Evolutionary conservation across 169 alveolate genomes (phyloP), one percentile per base, ranked within the genome.

Genomic region (Plasmodium malariae): DNA sequence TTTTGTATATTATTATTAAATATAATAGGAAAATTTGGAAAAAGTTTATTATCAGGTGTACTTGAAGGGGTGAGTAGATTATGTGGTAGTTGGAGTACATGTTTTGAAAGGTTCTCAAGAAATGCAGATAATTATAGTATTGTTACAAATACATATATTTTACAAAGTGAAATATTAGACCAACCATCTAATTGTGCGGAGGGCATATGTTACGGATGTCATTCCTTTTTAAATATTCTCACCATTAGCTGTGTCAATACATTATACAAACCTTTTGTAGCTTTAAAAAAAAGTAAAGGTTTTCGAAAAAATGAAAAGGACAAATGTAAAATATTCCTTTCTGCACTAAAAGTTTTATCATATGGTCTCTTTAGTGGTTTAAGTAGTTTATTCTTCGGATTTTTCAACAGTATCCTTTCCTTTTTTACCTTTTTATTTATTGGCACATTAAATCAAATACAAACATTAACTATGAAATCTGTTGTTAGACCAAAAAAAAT

Each of bases 381-480:
- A 32, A 92, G 93, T 87, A 94, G 92, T 74, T 90, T 62, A 24
- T 88, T 70, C 70, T 92, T 37, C 83, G 95, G 87, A 28, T 87
- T 74, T 24, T 88, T 55, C 91, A 86, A 94, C 36, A 78, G 95
- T 30, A 40, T 91, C 24, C 76, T 94, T 32, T 89, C 94, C 37
- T 93, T 94, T 51, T 65, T 90, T 34, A 92, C 96, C 6, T 76
- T 94, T 60, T 17, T 89, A 11, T 86, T 87, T 48, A 94, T 92
- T 63, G 96, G 96, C 14, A 60, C 94, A 55, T 63, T 94, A 88
- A 90, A 94, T 51, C 96, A 94, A 88, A 94, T 94, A 43, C 96
- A 94, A 72, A 73, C 95, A n/a, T 91, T 92, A 59, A 86, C 94
- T 7, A 92, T 92, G 94, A 69, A 92, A 62, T 92, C 96, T 0